Evolutionary conservation across 2,329 filamentous ascomycete species (phyloP).

Genomic region (Uncinocarpus reesii): DNA sequence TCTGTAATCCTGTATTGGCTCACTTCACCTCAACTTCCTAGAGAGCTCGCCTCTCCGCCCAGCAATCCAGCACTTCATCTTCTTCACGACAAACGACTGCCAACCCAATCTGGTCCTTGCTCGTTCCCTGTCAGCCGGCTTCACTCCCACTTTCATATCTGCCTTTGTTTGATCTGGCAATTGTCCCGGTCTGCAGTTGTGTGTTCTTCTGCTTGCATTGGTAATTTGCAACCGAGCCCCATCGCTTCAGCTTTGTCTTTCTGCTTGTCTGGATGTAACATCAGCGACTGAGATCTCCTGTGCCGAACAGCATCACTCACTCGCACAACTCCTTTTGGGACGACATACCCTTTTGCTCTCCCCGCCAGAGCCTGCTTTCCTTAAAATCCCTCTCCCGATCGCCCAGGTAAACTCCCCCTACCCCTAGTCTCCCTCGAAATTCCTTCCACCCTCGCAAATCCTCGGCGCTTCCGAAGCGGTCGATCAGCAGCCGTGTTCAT

Average conservation of each 20-base stretch:
- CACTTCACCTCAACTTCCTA: no score
- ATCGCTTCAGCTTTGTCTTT: background rate
- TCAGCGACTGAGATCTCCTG: background rate
- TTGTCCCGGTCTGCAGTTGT: background rate
- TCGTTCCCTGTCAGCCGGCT: no score
- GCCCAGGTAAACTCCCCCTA: background rate
- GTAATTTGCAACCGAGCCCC: background rate
- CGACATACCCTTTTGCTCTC: background rate
- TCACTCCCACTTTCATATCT: background rate
- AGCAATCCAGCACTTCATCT: background rate
- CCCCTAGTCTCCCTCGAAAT: background rate
- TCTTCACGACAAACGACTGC: background rate
- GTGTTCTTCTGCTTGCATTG: background rate
- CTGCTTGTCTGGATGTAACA: conserved; percentile 9
- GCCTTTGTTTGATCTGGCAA: background rate
- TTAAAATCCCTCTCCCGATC: background rate
- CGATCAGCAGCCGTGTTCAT: background rate
- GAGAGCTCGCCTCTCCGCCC: background rate
- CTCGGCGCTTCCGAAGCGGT: background rate
- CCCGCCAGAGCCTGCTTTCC: background rate
- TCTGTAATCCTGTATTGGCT: background rate
- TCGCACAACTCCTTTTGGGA: background rate
- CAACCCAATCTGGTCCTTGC: no score
- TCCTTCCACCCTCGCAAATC: background rate
- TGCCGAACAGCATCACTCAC: conserved; percentile 1